A percentile compares a stretch with the other conserved stretches of the same genome.
Conservation (phyloP, 768 basidiomycete genomes). For the Stropharia rugosoannulata region DNA sequence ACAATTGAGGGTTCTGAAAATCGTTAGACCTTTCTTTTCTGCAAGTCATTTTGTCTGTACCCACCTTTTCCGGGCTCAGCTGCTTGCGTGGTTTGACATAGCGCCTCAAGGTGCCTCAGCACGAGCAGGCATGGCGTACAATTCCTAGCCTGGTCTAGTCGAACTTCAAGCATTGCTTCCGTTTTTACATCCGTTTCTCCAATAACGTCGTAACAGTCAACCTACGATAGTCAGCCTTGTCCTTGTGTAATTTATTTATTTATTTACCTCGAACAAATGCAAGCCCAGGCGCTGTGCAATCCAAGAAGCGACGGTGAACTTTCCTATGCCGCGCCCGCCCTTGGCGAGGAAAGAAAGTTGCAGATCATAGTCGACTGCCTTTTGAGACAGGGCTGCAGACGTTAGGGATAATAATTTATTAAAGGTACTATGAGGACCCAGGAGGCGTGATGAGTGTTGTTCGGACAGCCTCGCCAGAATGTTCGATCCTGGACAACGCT, state of each 20-base stretch:
- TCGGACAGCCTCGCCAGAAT: constrained; percentile 6
- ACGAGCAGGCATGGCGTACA: constrained; percentile 87
- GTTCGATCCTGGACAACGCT: constrained; percentile 8
- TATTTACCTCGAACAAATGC: constrained; percentile 72
- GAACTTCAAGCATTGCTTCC: constrained; percentile 66
- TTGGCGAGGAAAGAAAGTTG: constrained; percentile 74
- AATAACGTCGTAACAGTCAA: constrained; percentile 83
- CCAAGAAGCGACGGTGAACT: constrained; percentile 59
- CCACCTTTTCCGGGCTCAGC: constrained; percentile 68
- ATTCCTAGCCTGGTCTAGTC: constrained; percentile 72
- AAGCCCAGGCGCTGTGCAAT: constrained; percentile 68
- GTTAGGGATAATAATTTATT: constrained; percentile 13
- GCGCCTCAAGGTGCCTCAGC: constrained; percentile 77
- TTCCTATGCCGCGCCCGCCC: constrained; percentile 81
- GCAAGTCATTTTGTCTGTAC: neutral
- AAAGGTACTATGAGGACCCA: constrained; percentile 15
- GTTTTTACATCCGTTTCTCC: constrained; percentile 78
- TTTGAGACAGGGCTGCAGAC: constrained; percentile 51
- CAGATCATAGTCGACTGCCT: constrained; percentile 59
- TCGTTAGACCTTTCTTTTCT: neutral
- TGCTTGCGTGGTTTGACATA: constrained; percentile 66
- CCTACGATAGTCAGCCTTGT: constrained; percentile 38
- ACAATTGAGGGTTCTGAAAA: constrained; percentile 57
- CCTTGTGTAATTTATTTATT: neutral
- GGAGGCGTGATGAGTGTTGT: constrained; percentile 20